Evolutionary conservation across 2,329 filamentous ascomycete genomes (phyloP).

Genomic region (Diaporthe aspalathi): DNA sequence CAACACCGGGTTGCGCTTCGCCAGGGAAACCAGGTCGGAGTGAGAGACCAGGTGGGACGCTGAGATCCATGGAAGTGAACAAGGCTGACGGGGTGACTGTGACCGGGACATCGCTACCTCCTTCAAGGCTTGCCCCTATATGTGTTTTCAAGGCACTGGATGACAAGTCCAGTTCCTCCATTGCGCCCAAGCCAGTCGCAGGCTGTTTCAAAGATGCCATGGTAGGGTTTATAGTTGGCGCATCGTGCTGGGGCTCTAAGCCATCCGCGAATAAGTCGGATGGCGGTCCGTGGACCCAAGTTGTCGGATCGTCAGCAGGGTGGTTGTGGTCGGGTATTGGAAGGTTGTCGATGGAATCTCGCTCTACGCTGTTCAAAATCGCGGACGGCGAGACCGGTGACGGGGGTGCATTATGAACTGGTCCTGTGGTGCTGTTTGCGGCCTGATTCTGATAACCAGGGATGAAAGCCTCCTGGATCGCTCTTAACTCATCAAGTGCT

Average conservation of each 20-base stretch:
- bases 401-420: slow-evolving; percentile 18
- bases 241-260: slow-evolving; percentile 26
- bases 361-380: slow-evolving; percentile 38
- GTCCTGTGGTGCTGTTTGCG: not conserved
- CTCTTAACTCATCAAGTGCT: slow-evolving; percentile 31
- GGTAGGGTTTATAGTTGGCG: slow-evolving; percentile 21
- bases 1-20: not conserved
- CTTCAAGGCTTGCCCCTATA: slow-evolving; percentile 14
- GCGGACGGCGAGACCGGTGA: slow-evolving; percentile 36
- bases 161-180: slow-evolving; percentile 21
- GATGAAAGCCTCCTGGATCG: slow-evolving; percentile 33
- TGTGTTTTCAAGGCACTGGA: slow-evolving; percentile 17
- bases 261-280: slow-evolving; percentile 17
- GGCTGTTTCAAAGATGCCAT: slow-evolving; percentile 26
- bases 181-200: slow-evolving; percentile 26
- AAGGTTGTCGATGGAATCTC: slow-evolving; percentile 29
- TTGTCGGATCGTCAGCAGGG: not conserved
- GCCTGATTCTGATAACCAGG: slow-evolving; percentile 10
- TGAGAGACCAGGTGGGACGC: slow-evolving; percentile 6
- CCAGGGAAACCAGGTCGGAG: not conserved
- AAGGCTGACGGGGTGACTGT: slow-evolving; percentile 38
- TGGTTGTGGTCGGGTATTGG: not conserved
- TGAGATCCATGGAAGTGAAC: slow-evolving; percentile 22
- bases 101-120: slow-evolving; percentile 12
- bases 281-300: slow-evolving; percentile 30